Evolutionary conservation across 441 rosid species (phyloP).

Genomic region (Aleurites moluccanus): DNA sequence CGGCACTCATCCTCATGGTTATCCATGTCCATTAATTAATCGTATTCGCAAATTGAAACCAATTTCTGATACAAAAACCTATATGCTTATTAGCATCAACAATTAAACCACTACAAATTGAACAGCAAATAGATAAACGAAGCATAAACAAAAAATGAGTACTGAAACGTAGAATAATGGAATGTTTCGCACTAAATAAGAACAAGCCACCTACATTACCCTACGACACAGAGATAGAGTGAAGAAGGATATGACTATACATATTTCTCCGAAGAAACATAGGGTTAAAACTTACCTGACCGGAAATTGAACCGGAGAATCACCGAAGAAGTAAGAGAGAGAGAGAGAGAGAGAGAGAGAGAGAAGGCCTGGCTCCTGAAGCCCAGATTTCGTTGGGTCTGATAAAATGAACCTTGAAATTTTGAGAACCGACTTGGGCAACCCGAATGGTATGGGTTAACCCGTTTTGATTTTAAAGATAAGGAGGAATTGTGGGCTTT

Average conservation of each 20-base stretch:
- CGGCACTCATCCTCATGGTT: slow-evolving; percentile 67
- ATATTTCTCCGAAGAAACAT: neutral
- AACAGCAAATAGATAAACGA: neutral
- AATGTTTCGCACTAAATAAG: neutral
- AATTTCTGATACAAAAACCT: neutral
- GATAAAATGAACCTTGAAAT: neutral
- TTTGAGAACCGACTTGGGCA: slow-evolving; percentile 3
- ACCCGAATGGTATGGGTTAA: slow-evolving; percentile 1
- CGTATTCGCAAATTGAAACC: slow-evolving; percentile 5
- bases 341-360: neutral
- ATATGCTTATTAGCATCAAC: neutral
- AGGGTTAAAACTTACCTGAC: slow-evolving; percentile 28
- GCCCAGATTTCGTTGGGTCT: slow-evolving; percentile 11
- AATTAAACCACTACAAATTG: neutral
- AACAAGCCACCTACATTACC: neutral
- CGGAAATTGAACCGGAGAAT: slow-evolving; percentile 23
- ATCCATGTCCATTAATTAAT: slow-evolving; percentile 46
- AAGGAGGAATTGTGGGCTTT: too few relatives aligned
- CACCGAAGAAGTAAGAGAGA: neutral
- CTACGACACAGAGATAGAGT: neutral
- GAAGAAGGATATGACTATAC: neutral
- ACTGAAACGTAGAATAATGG: neutral
- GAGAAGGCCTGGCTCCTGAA: neutral
- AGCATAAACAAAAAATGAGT: neutral
- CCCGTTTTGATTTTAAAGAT: neutral